phyloP scores from a whole-genome alignment of 495 filamentous ascomycete species.

The Tuber microsphaerosporum region DNA sequence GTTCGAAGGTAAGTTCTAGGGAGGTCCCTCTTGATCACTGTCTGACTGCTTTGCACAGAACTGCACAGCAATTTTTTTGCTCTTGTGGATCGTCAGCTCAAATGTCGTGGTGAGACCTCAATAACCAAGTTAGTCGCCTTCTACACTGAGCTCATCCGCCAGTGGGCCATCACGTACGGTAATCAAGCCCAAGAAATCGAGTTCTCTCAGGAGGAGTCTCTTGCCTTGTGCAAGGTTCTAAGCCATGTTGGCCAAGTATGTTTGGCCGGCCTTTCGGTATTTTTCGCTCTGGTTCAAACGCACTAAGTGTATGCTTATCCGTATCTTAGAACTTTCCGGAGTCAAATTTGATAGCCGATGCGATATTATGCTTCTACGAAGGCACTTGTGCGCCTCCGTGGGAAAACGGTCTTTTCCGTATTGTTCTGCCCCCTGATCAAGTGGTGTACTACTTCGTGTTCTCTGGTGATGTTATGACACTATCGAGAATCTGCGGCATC shows the following conservation, averaged over 20 bases:
- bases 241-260: conserved; percentile 37
- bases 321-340: conserved; percentile 16
- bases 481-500: conserved; percentile 67
- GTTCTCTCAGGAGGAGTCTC: conserved; percentile 18
- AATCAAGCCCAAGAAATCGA: conserved; percentile 15
- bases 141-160: conserved; percentile 61
- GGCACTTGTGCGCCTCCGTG: conserved; percentile 44
- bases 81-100: conserved; percentile 51
- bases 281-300: neutral
- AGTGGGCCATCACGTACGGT: conserved; percentile 54
- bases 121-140: conserved; percentile 53
- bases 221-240: conserved; percentile 24
- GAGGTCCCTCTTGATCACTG: conserved; percentile 9
- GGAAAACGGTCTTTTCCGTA: conserved; percentile 41
- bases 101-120: conserved; percentile 12
- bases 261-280: conserved; percentile 31
- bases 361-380: conserved; percentile 67
- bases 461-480: conserved; percentile 52
- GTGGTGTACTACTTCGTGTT: conserved; percentile 67
- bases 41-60: conserved; percentile 44
- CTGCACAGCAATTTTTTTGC: conserved; percentile 49
- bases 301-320: conserved; percentile 14
- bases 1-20: conserved; percentile 49
- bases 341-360: conserved; percentile 27
- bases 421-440: conserved; percentile 60